These are phyloP conservation scores for Trametes cingulata DNA, from an alignment of 768 basidiomycete genomes.

Conservation along the genomic window DNA sequence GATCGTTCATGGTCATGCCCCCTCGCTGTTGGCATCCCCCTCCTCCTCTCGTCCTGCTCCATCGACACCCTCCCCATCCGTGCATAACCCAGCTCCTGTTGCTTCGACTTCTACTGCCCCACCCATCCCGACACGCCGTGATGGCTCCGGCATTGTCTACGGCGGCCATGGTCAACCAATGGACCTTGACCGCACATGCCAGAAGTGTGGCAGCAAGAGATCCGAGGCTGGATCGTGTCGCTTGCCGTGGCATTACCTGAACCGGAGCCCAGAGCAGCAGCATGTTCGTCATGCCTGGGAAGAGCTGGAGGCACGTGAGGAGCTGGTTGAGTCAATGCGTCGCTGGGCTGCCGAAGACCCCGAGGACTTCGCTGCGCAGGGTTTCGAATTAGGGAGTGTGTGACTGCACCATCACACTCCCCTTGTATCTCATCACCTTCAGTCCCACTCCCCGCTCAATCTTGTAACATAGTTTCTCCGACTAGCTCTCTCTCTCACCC, in stretches of 20 bases:
- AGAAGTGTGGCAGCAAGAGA: slow-evolving; percentile 6
- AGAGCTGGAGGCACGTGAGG: not conserved
- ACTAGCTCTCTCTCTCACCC: not conserved
- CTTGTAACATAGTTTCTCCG: not conserved
- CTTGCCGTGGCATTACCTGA: not conserved
- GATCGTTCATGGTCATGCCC: not conserved
- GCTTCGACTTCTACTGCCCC: not conserved
- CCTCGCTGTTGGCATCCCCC: not conserved
- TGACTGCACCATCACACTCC: slow-evolving; percentile 4
- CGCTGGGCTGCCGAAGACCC: slow-evolving; percentile 1
- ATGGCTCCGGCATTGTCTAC: slow-evolving; percentile 10
- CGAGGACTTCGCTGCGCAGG: slow-evolving; percentile 5
- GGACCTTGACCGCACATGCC: slow-evolving; percentile 16
- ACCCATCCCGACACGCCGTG: not conserved
- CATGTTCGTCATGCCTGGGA: slow-evolving; percentile 6
- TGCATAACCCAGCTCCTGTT: not conserved
- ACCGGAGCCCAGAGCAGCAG: not conserved
- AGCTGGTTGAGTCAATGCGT: not conserved
- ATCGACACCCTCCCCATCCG: not conserved
- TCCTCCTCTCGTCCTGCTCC: not conserved
- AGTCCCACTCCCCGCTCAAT: not conserved
- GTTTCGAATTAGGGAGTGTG: slow-evolving; percentile 11
- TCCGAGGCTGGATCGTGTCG: slow-evolving; percentile 12
- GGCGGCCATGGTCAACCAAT: slow-evolving; percentile 23
- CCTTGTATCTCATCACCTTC: not conserved